Evolutionary conservation across 108 stramenopile species (phyloP), one percentile per base, ranked within the genome.

Genomic region (Nannochloropsis salina): DNA sequence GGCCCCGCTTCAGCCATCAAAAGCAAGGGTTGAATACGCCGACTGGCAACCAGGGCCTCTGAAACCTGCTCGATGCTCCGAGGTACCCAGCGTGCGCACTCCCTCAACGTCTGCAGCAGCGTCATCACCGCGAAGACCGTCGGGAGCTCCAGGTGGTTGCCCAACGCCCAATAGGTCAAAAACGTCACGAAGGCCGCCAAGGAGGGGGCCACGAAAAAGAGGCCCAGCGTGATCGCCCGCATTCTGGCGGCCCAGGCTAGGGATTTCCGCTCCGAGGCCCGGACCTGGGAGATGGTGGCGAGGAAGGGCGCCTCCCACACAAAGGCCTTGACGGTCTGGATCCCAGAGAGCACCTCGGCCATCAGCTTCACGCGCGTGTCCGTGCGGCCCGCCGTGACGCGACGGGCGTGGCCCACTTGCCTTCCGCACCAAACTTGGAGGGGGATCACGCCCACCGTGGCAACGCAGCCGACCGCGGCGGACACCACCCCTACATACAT

Each of bases 11-110:
- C 3, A n/a, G 61, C 20, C n/a, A 74, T n/a, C 61, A n/a, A 15
- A 15, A 74, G n/a, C 61, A 74, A 74, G n/a, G 61, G n/a, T n/a
- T 2, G 61, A 74, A 74, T n/a, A 15, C 61, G 61, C 61, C 61
- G 15, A 6, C 20, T 74, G 20, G 61, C 61, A 1, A 74, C 61
- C 61, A n/a, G 61, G 20, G 61, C 61, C 61, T 74, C 61, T 15
- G 61, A 74, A 15, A 74, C 61, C 61, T 74, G 61, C 61, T 74
- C 61, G 15, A 74, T 74, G n/a, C 61, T 74, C 61, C 61, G 61
- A 15, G 61, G 61, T 6, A 74, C n/a, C 61, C 61, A 74, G 20
- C 61, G 15, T n/a, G 61, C 61, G 61, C 61, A 74, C 61, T 74
- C 61, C 8, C 61, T 74, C 61, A 74, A 74, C 3, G 61, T 74